Evolutionary conservation across 805 yeast genomes (phyloP).

Genomic region (Wickerhamiella shivajii): DNA sequence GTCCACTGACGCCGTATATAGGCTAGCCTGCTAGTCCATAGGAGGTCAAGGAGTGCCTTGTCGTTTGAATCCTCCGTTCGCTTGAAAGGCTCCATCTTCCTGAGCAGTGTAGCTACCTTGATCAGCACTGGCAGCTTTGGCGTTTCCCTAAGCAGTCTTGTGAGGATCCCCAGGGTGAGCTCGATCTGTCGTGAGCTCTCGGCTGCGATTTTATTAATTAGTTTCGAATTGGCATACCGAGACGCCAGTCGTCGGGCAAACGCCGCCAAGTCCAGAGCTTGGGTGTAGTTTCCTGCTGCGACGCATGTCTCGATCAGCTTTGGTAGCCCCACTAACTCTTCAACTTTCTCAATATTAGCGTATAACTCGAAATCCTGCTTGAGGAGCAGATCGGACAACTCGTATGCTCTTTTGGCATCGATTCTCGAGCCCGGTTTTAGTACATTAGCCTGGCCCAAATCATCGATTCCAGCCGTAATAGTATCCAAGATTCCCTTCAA

Average conservation of each 20-base stretch:
- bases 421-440: conserved; percentile 10
- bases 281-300: conserved; percentile 72
- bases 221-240: conserved; percentile 46
- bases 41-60: too few relatives aligned
- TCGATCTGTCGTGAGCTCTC: conserved; percentile 38
- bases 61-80: too few relatives aligned
- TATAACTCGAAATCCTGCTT: conserved; percentile 29
- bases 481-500: conserved; percentile 11
- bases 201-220: conserved; percentile 37
- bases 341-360: conserved; percentile 48
- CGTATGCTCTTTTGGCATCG: conserved; percentile 14
- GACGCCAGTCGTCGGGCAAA: conserved; percentile 53
- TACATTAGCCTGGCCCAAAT: conserved; percentile 8
- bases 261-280: conserved; percentile 71
- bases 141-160: conserved; percentile 57
- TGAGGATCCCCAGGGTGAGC: conserved; percentile 55
- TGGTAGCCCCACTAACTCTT: conserved; percentile 74
- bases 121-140: conserved; percentile 64
- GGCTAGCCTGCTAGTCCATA: conserved; percentile 51
- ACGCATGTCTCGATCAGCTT: conserved; percentile 73
- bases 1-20: conserved; percentile 51
- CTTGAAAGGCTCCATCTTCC: conserved; percentile 34
- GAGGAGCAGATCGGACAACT: conserved; percentile 19
- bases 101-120: conserved; percentile 63
- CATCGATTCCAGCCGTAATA: conserved; percentile 6